phyloP scores from a whole-genome alignment of 768 basidiomycete genomes.

The Mycena leptocephala region DNA sequence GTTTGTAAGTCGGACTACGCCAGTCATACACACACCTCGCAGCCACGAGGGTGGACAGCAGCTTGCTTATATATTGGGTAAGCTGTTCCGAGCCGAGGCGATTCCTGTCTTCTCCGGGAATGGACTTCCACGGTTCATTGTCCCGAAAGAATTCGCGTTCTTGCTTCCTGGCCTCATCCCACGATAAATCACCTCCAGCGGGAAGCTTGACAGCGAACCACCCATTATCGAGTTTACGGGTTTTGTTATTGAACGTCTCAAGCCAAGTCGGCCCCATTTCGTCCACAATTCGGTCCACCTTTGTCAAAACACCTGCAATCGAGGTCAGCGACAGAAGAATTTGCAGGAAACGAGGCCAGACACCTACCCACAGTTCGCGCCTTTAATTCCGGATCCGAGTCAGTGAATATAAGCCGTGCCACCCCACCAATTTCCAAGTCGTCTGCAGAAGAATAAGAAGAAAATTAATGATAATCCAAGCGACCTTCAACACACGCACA shows the following conservation, averaged over 20 bases:
- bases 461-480: background rate
- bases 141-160: constrained; percentile 17
- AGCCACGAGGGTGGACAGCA: constrained; percentile 7
- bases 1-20: background rate
- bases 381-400: constrained; percentile 2
- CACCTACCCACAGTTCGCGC: constrained; percentile 20
- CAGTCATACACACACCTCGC: background rate
- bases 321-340: background rate
- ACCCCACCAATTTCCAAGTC: constrained; percentile 23
- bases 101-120: constrained; percentile 10
- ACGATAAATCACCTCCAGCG: constrained; percentile 5
- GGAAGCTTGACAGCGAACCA: constrained; percentile 30
- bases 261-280: constrained; percentile 5
- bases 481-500: background rate
- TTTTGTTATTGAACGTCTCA: constrained; percentile 18
- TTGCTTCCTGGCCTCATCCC: constrained; percentile 9
- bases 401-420: constrained; percentile 20
- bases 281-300: constrained; percentile 16
- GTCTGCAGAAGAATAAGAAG: background rate
- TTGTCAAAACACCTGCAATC: constrained; percentile 19
- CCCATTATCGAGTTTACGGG: constrained; percentile 17
- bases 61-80: constrained; percentile 19
- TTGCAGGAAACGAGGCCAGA: background rate
- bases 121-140: constrained; percentile 1
- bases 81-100: constrained; percentile 27